A percentile compares a stretch with the other conserved stretches of the same genome.
These are phyloP conservation scores for Trichoderma oligosporum DNA, from an alignment of 2,329 filamentous ascomycete genomes.

Conservation along the genomic window DNA sequence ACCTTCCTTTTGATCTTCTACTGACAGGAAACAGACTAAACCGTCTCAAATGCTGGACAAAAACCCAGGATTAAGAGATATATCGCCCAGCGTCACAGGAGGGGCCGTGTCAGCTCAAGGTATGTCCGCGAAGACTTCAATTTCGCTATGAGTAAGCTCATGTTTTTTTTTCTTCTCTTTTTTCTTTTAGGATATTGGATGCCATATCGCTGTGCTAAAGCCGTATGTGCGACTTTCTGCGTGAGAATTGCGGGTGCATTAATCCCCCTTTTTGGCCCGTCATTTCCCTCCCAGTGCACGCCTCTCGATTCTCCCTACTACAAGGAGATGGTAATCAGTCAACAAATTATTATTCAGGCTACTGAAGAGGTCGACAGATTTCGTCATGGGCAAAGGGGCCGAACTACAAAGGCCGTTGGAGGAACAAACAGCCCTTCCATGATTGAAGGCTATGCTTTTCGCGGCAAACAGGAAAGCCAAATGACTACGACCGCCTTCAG, in stretches of 20 bases:
- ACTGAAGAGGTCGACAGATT: slow-evolving; percentile 28
- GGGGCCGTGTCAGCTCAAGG: slow-evolving; percentile 88
- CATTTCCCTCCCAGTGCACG: slow-evolving; percentile 72
- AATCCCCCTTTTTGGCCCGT: slow-evolving; percentile 83
- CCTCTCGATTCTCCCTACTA: slow-evolving; percentile 60
- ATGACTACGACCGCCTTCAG: background rate
- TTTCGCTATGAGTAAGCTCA: background rate
- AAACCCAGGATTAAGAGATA: slow-evolving; percentile 81
- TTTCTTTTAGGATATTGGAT: slow-evolving; percentile 81
- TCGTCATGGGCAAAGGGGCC: background rate
- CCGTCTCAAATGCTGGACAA: slow-evolving; percentile 76
- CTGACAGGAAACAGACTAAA: slow-evolving; percentile 59
- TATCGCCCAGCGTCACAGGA: slow-evolving; percentile 91
- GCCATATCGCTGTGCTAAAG: slow-evolving; percentile 80
- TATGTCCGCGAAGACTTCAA: slow-evolving; percentile 35
- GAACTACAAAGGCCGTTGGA: background rate
- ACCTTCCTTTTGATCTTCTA: background rate
- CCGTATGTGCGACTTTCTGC: slow-evolving; percentile 87
- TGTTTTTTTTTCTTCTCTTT: background rate
- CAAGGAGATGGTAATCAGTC: slow-evolving; percentile 63
- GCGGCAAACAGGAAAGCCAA: background rate
- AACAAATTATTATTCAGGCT: slow-evolving; percentile 50
- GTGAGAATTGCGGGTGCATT: slow-evolving; percentile 76
- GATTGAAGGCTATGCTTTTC: background rate
- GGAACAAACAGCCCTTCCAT: background rate